Evolutionary conservation across 176 grass and related monocot genomes (phyloP).

Genomic region (Aegilops sharonensis): DNA sequence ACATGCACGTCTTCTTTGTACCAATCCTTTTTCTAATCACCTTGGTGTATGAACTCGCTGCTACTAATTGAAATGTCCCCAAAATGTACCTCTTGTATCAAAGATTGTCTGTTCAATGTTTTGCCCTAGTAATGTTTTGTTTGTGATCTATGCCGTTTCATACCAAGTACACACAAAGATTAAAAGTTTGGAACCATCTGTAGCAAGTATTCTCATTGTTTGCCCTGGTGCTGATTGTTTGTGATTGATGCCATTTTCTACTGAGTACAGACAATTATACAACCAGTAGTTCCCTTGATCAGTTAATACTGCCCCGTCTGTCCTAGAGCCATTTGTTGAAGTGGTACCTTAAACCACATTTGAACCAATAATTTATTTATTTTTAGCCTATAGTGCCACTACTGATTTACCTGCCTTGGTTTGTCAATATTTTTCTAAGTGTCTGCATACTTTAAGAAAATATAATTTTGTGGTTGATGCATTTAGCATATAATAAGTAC

Average conservation of each 20-base stretch:
- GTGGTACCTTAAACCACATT: too few species aligned
- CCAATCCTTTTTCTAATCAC: conserved; percentile 26
- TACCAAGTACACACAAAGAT: not conserved
- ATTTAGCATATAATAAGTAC: not conserved
- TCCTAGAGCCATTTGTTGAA: not conserved
- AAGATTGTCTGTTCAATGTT: not conserved
- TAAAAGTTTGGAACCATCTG: not conserved
- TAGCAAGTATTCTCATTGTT: too few species aligned
- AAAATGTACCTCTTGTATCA: conserved; percentile 36
- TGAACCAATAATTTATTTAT: not conserved
- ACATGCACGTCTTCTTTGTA: not conserved
- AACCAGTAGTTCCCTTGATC: too few species aligned
- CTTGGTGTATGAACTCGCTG: conserved; percentile 77
- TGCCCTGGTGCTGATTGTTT: too few species aligned
- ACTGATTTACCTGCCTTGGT: not conserved
- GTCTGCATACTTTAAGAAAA: not conserved
- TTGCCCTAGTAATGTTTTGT: not conserved
- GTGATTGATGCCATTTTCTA: not conserved
- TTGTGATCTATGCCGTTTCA: too few species aligned
- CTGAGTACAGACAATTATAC: too few species aligned
- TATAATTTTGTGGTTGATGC: not conserved
- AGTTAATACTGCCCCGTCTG: too few species aligned
- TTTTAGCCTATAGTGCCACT: not conserved
- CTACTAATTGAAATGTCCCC: conserved; percentile 50
- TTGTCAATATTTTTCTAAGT: not conserved